These are phyloP conservation scores for Blastocystis sp. DNA, from an alignment of 352 stramenopile genomes.

Conservation along the genomic window DNA sequence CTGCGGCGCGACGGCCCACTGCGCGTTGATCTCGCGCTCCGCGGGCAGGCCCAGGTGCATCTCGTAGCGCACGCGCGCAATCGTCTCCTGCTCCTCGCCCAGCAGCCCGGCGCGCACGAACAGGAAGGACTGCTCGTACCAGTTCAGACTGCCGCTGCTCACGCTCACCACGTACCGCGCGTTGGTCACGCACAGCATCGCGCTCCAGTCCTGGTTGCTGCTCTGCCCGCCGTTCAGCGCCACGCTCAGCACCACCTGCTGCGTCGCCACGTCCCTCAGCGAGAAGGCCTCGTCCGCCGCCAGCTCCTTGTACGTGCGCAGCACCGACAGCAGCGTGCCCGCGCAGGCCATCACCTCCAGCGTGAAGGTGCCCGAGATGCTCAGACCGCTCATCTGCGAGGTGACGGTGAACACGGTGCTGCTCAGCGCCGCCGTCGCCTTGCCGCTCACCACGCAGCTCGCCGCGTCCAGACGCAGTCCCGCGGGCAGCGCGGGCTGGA, in stretches of 20 bases:
- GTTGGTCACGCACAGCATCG: neutral
- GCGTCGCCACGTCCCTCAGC: neutral
- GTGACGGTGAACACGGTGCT: neutral
- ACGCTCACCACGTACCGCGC: neutral
- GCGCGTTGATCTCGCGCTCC: neutral
- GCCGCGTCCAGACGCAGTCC: neutral
- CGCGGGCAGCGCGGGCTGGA: neutral
- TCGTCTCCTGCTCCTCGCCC: neutral
- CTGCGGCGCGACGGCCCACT: neutral
- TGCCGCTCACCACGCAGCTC: neutral
- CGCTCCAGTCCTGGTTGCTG: neutral
- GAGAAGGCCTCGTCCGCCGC: neutral
- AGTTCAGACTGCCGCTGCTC: neutral
- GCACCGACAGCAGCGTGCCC: neutral
- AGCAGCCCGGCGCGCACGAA: neutral
- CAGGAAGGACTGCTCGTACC: neutral
- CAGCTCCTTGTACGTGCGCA: conserved; percentile 1
- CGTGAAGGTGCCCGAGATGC: neutral
- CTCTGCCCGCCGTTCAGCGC: neutral
- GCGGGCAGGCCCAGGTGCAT: neutral
- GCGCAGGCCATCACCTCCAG: neutral
- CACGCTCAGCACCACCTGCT: neutral
- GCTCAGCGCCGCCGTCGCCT: neutral
- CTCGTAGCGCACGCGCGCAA: neutral
- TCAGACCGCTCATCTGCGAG: neutral